These are phyloP conservation scores for Heterobasidion annosum DNA, from an alignment of 1,284 basidiomycete species.

Conservation along the genomic window DNA sequence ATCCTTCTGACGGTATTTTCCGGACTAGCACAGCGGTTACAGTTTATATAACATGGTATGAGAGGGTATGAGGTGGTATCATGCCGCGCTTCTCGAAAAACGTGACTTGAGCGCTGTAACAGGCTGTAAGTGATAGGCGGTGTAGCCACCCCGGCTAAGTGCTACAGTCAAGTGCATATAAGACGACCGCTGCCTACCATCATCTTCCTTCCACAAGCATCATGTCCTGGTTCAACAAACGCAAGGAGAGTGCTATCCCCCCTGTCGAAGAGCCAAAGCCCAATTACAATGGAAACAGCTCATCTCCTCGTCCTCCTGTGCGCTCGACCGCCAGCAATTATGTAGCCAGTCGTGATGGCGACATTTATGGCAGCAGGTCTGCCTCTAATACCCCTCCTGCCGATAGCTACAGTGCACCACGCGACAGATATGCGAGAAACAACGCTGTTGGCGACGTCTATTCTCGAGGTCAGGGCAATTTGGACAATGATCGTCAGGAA, in stretches of 20 bases:
- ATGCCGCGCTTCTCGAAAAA: too few species aligned
- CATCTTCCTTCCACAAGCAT: slow-evolving; percentile 5
- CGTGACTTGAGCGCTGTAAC: too few species aligned
- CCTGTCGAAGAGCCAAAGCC: slow-evolving; percentile 36
- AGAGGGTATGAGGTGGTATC: too few species aligned
- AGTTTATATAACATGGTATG: neutral
- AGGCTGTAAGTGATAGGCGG: too few species aligned
- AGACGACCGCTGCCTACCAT: neutral
- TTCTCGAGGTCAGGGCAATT: slow-evolving; percentile 44
- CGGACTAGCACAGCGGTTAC: neutral
- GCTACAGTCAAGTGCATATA: too few species aligned
- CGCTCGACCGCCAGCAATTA: slow-evolving; percentile 55
- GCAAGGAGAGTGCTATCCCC: slow-evolving; percentile 68
- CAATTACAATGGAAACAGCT: slow-evolving; percentile 23
- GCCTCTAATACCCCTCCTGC: slow-evolving; percentile 21
- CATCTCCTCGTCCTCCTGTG: slow-evolving; percentile 29
- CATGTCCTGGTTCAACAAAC: slow-evolving; percentile 70
- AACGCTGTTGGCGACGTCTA: slow-evolving; percentile 54
- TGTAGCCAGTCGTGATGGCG: slow-evolving; percentile 56
- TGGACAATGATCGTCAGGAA: slow-evolving; percentile 63
- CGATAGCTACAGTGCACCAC: slow-evolving; percentile 17
- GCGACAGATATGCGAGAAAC: slow-evolving; percentile 41
- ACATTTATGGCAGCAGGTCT: slow-evolving; percentile 27
- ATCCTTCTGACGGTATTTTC: neutral
- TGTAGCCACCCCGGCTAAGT: too few species aligned